Evolutionary conservation across 441 rosid species (phyloP), one percentile per base, ranked within the genome.

Genomic region (Populus hybrid): DNA sequence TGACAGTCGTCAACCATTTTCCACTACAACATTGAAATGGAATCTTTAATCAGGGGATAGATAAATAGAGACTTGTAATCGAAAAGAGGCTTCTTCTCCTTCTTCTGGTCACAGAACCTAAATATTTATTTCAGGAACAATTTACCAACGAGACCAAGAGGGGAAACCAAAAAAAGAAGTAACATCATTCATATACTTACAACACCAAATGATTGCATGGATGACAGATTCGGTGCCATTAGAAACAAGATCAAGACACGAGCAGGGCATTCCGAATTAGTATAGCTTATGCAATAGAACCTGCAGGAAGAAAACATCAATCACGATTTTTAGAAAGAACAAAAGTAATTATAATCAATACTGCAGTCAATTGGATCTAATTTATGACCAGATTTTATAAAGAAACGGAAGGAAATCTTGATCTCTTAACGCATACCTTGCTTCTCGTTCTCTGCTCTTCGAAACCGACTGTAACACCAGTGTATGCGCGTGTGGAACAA

Each of bases 1-100:
- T 80, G 57, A 82, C 79, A 81, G 77, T 82, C 78, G 68, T 80
- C 82, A 87, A 78, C 35, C 86, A 83, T 73, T 85, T 83, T 67
- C 89, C 81, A 71, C 87, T 68, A 66, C 79, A 83, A 85, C 90
- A 88, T 94, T 91, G 85, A n/a, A 80, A 73, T 16, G 18, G 9
- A 35, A 70, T 61, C 16, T 54, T 69, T 26, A 10, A n/a, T 76
- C 68, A 50, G 16, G 67, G 34, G 35, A 30, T 21, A 28, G 21
- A 67, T 18, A 42, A 32, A 69, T 18, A 69, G n/a, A 54, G 21
- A 54, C 8, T 54, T 54, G 3, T 16, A 54, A 54, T 54, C 32
- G 32, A 50, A 50, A 50, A 50, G 20, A 50, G 57, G 57, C 20
- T 50, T 14, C 57, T 50, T 38, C 46, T 38, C 46, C 12, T 38